Conservation (phyloP, 2,329 filamentous ascomycete species). For the Colletotrichum orchidophilum region DNA sequence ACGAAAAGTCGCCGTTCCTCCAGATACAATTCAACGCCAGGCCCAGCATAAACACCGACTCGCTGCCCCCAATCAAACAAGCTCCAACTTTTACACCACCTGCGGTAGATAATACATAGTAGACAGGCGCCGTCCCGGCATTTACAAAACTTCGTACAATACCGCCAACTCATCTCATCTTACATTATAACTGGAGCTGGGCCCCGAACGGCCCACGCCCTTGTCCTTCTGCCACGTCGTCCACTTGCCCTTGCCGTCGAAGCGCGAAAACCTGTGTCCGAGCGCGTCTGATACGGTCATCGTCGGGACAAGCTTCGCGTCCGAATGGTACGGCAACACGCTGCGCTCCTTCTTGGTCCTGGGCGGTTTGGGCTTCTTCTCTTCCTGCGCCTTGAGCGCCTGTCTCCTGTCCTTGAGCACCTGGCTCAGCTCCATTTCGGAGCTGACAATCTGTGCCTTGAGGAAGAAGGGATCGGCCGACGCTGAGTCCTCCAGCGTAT, state of each 20-base stretch:
- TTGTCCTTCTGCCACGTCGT: constrained; percentile 33
- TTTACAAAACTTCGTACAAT: constrained; percentile 11
- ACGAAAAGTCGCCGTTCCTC: background rate
- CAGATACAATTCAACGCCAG: background rate
- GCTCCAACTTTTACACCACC: background rate
- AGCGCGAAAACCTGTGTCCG: constrained; percentile 31
- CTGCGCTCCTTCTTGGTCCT: constrained; percentile 24
- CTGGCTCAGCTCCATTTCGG: constrained; percentile 77
- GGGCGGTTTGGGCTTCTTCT: constrained; percentile 32
- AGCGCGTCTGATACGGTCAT: constrained; percentile 48
- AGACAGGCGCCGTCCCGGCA: constrained; percentile 9
- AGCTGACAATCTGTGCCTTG: constrained; percentile 82
- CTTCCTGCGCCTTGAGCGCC: constrained; percentile 37
- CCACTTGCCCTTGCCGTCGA: constrained; percentile 27
- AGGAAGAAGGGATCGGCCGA: constrained; percentile 70
- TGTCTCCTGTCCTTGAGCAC: constrained; percentile 72
- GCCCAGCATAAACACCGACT: background rate
- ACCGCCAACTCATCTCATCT: background rate
- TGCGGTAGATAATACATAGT: background rate
- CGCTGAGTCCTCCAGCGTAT: constrained; percentile 64
- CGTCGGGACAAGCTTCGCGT: constrained; percentile 46
- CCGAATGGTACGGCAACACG: constrained; percentile 48
- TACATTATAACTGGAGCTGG: constrained; percentile 33
- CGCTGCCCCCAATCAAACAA: background rate
- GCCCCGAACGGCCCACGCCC: constrained; percentile 23